Evolutionary conservation across 2,329 filamentous ascomycete genomes (phyloP).

Genomic region (Fonsecaea monophora): DNA sequence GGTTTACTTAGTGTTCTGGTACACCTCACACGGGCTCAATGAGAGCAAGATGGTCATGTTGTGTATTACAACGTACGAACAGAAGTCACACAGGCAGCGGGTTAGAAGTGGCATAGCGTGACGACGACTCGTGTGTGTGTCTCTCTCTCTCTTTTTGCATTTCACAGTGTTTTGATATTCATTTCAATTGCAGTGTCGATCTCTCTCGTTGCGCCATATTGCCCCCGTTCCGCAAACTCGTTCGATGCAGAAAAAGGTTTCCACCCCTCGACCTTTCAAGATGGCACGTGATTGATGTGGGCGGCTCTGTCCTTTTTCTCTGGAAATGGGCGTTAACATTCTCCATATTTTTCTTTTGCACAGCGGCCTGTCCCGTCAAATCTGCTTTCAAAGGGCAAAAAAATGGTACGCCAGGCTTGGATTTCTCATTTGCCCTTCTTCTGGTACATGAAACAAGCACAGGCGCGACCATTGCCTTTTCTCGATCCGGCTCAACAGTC

Average conservation of each 20-base stretch:
- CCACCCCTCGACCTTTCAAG: neutral
- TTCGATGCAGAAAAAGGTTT: slow-evolving; percentile 12
- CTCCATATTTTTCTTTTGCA: too few species aligned
- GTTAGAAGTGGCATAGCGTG: neutral
- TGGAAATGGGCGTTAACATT: neutral
- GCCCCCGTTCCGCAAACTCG: slow-evolving; percentile 7
- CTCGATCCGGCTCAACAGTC: slow-evolving; percentile 18
- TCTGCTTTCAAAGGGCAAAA: neutral
- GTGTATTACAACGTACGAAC: neutral
- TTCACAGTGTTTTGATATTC: slow-evolving; percentile 8
- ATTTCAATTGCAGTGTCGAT: slow-evolving; percentile 22
- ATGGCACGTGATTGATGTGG: neutral
- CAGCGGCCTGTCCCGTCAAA: neutral
- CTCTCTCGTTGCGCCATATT: slow-evolving; percentile 16
- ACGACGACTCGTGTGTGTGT: neutral
- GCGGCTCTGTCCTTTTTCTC: slow-evolving; percentile 5
- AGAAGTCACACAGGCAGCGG: neutral
- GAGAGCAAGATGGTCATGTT: neutral
- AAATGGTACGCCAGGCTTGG: neutral
- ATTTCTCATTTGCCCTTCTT: neutral
- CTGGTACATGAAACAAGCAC: slow-evolving; percentile 3
- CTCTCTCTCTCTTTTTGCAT: neutral
- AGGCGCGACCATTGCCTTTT: slow-evolving; percentile 1
- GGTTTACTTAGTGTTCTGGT: neutral
- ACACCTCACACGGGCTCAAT: neutral